Evolutionary conservation across 2,329 filamentous ascomycete species (phyloP).

Genomic region (Exophiala mesophila): DNA sequence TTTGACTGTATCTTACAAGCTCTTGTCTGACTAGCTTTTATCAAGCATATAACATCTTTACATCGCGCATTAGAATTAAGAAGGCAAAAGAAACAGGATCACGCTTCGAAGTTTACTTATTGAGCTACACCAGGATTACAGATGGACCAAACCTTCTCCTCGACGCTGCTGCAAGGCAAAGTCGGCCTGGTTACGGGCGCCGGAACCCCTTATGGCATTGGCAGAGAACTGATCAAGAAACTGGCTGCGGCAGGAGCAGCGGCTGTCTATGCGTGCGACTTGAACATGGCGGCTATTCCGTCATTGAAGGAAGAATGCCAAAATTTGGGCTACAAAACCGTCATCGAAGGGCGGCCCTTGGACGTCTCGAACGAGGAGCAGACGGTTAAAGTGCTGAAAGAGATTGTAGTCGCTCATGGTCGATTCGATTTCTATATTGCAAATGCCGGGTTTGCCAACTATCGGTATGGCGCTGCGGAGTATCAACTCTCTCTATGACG

Average conservation of each 20-base stretch:
- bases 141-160: too few relatives aligned
- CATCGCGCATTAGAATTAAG: too few relatives aligned
- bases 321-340: conserved; percentile 5
- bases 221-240: conserved; percentile 24
- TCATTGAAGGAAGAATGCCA: conserved; percentile 10
- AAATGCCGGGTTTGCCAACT: conserved; percentile 15
- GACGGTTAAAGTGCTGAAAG: conserved; percentile 10
- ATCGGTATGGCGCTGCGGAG: too few relatives aligned
- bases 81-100: too few relatives aligned
- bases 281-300: conserved; percentile 4
- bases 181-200: conserved; percentile 30
- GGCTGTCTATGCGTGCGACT: conserved; percentile 13
- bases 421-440: conserved; percentile 16
- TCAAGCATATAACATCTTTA: too few relatives aligned
- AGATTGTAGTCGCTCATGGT: conserved; percentile 8
- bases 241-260: conserved; percentile 17
- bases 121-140: too few relatives aligned
- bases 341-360: conserved; percentile 5
- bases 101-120: too few relatives aligned
- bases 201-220: conserved; percentile 28
- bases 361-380: conserved; percentile 10
- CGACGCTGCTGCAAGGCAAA: too few relatives aligned
- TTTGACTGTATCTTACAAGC: too few relatives aligned
- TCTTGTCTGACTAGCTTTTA: too few relatives aligned
- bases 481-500: too few relatives aligned